Base-by-base conservation (phyloP, 495 filamentous ascomycete genomes). In the Pseudomonodictys pantanalensis region DNA sequence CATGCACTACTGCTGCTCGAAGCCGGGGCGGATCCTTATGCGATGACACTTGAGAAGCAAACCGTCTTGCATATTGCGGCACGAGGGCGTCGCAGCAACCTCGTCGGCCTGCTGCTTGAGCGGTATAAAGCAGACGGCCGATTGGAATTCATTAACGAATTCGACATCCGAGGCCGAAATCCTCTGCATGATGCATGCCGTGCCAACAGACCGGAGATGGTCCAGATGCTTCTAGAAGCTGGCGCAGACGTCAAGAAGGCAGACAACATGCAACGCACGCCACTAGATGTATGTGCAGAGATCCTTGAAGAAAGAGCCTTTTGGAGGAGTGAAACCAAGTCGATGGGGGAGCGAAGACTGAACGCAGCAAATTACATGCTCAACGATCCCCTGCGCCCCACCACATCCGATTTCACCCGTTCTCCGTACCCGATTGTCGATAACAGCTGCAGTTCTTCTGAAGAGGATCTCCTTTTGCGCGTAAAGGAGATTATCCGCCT, bases 161-260 rank as follows among this genome's bases (percentile, higher is more conserved):
- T 20, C 45, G 61, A 64, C 32, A 17, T 9, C 11, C 24, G 12
- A 8, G 42, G 49, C 29, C 33, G 30, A 15, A 55, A 47, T 3
- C 48, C 61, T 2, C 43, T 64, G 22, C 49, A 51, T 42, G 53
- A 64, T 38, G 61, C 56, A 10, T 60, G 47, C 23, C 12, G 10
- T 1, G 54, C 62, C 4, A 56, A 56, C 12, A 20, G 39, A 23
- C n/a, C 18, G 2, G 62, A 65, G 29, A 49, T 18, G 12, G 62
- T 56, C 11, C 2, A 32, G 22, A 15, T 49, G 9, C 57, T 65
- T 8, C 20, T 65, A 3, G 24, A 62, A 23, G 44, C 42, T 32
- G 53, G 59, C 2, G 59, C 53, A 22, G 25, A 25, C 1, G 32
- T 62, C 30, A 44, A 49, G 2, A 3, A n/a, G 23, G 17, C 30